Conservation (phyloP, 768 basidiomycete species). For the Tulasnella calospora region DNA sequence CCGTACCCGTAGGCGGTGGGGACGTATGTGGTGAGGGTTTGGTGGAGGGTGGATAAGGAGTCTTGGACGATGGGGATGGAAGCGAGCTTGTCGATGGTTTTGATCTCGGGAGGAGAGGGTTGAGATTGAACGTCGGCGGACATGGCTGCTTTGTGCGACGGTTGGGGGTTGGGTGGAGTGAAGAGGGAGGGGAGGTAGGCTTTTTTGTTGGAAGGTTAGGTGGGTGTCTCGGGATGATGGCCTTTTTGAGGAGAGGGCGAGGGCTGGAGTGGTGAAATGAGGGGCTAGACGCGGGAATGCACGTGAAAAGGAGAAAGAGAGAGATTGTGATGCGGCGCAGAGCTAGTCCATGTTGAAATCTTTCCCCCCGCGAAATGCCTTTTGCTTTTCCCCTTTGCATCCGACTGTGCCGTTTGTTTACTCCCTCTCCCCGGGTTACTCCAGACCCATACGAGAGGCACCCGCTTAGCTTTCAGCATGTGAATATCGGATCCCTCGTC, state of each 20-base stretch:
- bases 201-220: not conserved
- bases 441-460: not conserved
- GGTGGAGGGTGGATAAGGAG: slow-evolving; percentile 55
- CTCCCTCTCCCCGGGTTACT: not conserved
- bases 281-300: slow-evolving; percentile 6
- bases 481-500: not conserved
- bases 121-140: slow-evolving; percentile 23
- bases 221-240: not conserved
- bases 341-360: not conserved
- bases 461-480: not conserved
- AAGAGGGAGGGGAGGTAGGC: not conserved
- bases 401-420: not conserved
- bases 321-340: not conserved
- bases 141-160: slow-evolving; percentile 3
- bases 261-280: slow-evolving; percentile 1
- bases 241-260: slow-evolving; percentile 7
- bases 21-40: slow-evolving; percentile 53
- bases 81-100: slow-evolving; percentile 57
- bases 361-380: not conserved
- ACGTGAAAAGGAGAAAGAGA: not conserved
- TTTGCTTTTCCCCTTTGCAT: not conserved
- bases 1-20: slow-evolving; percentile 62
- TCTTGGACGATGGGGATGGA: slow-evolving; percentile 69
- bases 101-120: slow-evolving; percentile 48
- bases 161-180: not conserved